phyloP scores from a whole-genome alignment of 208 protist species.

The Acanthamoeba polyphaga region DNA sequence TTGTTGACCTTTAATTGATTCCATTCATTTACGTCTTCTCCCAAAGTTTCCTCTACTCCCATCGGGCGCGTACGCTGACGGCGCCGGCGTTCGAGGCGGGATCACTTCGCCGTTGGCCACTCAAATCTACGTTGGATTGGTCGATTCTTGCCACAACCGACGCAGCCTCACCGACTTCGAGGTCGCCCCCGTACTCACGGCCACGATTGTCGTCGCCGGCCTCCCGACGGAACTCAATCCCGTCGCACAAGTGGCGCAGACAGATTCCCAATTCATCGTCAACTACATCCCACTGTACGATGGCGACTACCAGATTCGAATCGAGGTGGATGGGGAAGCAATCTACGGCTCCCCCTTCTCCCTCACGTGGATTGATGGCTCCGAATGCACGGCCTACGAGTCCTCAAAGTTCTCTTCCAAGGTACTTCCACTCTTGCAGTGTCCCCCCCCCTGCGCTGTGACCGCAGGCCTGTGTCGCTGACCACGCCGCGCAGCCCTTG shows the following conservation, averaged over 20 bases:
- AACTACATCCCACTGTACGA: not conserved
- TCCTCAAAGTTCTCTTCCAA: not conserved
- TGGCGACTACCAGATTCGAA: conserved; percentile 41
- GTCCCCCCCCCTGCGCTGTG: not conserved
- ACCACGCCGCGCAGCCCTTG: not conserved
- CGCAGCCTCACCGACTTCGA: not conserved
- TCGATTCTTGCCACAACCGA: not conserved
- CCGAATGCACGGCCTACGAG: conserved; percentile 1
- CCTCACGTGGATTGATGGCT: conserved; percentile 1
- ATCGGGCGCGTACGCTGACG: not conserved
- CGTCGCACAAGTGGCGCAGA: not conserved
- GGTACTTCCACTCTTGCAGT: not conserved
- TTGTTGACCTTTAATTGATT: no score
- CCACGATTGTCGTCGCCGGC: not conserved
- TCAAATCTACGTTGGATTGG: not conserved
- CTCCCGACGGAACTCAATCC: not conserved
- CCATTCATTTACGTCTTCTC: not conserved
- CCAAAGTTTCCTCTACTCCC: not conserved
- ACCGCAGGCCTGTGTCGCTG: no score
- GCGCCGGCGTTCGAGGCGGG: not conserved
- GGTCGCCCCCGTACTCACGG: not conserved
- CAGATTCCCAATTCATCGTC: not conserved
- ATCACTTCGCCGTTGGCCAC: not conserved
- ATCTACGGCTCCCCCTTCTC: conserved; percentile 65
- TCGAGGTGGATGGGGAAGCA: not conserved